These are phyloP conservation scores for Biscogniauxia marginata DNA, from an alignment of 2,329 filamentous ascomycete genomes.

Conservation along the genomic window DNA sequence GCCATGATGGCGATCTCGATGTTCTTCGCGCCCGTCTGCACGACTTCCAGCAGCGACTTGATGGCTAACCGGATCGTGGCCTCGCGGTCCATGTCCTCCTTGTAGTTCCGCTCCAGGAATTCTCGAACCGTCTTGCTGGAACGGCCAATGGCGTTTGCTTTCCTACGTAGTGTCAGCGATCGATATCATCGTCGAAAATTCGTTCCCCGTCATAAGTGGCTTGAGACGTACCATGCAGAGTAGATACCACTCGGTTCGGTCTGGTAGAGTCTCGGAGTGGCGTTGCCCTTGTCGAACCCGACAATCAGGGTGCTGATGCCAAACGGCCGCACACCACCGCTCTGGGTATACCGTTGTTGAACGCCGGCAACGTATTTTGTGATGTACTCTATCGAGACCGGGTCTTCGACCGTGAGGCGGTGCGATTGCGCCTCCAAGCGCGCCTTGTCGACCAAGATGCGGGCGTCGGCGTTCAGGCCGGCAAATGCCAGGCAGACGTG, in stretches of 20 bases:
- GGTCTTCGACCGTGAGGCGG: constrained; percentile 94
- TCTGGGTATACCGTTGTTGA: constrained; percentile 98
- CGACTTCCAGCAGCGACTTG: constrained; percentile 96
- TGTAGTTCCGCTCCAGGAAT: constrained; percentile 98
- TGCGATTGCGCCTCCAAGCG: constrained; percentile 96
- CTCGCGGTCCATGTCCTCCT: constrained; percentile 95
- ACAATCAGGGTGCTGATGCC: constrained; percentile 97
- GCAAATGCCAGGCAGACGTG: constrained; percentile 98
- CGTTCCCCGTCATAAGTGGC: neutral
- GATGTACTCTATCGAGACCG: constrained; percentile 97
- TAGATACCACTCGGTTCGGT: constrained; percentile 99
- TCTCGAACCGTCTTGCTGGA: constrained; percentile 99
- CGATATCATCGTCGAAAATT: neutral
- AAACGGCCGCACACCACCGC: constrained; percentile 96
- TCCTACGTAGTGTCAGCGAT: constrained; percentile 57
- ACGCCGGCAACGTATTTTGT: constrained; percentile 98
- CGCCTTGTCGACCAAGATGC: constrained; percentile 97
- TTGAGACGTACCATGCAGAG: constrained; percentile 78
- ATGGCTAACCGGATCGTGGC: constrained; percentile 95
- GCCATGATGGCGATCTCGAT: constrained; percentile 99
- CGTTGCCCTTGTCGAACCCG: constrained; percentile 94
- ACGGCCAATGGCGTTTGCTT: constrained; percentile 97
- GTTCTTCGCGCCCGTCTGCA: constrained; percentile 98
- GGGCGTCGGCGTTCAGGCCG: constrained; percentile 93
- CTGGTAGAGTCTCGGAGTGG: constrained; percentile 88